Evolutionary conservation across 2,329 filamentous ascomycete genomes (phyloP).

Genomic region (Hymenoscyphus salicellus): DNA sequence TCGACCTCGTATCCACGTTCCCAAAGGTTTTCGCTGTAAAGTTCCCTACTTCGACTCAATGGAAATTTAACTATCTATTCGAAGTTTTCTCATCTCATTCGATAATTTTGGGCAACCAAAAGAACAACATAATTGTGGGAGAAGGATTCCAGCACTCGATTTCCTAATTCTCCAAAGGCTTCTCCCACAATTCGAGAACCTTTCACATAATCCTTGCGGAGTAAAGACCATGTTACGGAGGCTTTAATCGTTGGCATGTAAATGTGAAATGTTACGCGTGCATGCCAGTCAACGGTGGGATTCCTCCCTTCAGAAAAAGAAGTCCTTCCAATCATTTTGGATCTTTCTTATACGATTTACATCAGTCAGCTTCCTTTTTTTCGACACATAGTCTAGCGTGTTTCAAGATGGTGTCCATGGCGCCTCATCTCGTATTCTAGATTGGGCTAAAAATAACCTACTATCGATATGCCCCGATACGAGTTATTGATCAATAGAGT

Average conservation of each 20-base stretch:
- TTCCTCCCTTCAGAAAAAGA: background rate
- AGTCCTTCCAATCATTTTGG: background rate
- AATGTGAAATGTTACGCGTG: too few relatives aligned
- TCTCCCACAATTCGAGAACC: too few relatives aligned
- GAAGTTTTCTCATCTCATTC: too few relatives aligned
- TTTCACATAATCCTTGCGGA: too few relatives aligned
- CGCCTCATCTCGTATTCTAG: background rate
- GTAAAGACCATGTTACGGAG: too few relatives aligned
- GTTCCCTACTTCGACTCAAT: background rate
- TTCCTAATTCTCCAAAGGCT: too few relatives aligned
- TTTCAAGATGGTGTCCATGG: background rate
- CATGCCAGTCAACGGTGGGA: background rate
- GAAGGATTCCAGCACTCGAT: too few relatives aligned
- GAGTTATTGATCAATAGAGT: background rate
- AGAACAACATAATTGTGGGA: too few relatives aligned
- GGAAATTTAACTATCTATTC: background rate
- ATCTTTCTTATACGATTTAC: background rate
- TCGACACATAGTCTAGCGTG: background rate
- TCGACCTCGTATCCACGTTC: too few relatives aligned
- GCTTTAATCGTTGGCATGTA: background rate
- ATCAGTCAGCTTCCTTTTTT: background rate
- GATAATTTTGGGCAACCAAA: too few relatives aligned
- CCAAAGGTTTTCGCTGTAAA: too few relatives aligned
- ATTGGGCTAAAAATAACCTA: background rate
- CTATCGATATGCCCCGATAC: background rate